Evolutionary conservation across 306 rosid genomes (phyloP).

Genomic region (Dryas alaskensis): DNA sequence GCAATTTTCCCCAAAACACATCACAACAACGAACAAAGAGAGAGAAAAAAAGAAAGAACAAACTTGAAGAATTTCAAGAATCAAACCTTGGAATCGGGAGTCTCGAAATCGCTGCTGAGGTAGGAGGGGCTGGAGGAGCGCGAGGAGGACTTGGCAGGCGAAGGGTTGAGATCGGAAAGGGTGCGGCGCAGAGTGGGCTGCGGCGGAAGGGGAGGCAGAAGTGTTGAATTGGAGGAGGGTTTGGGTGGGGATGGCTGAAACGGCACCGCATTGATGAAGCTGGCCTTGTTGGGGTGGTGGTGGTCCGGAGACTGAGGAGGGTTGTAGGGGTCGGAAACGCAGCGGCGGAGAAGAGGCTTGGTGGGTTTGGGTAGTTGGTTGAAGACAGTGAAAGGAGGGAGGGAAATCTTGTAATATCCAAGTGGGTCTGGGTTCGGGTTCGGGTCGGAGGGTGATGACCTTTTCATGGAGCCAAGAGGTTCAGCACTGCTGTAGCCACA

Average conservation of each 20-base stretch:
- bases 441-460: constrained; percentile 12
- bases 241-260: background rate
- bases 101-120: constrained; percentile 15
- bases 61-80: background rate
- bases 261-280: background rate
- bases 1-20: constrained; percentile 7
- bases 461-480: constrained; percentile 27
- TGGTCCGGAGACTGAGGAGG: constrained; percentile 12
- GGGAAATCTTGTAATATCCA: constrained; percentile 9
- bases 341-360: constrained; percentile 20
- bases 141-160: constrained; percentile 21
- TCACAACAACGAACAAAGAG: background rate
- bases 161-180: constrained; percentile 26
- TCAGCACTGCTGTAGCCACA: constrained; percentile 11
- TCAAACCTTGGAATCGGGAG: constrained; percentile 36
- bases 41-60: background rate
- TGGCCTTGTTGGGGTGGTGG: constrained; percentile 5
- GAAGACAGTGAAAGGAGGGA: background rate
- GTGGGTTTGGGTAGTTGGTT: background rate
- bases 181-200: constrained; percentile 17
- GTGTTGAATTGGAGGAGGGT: constrained; percentile 4
- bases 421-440: constrained; percentile 25
- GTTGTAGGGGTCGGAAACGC: constrained; percentile 28
- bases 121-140: constrained; percentile 23
- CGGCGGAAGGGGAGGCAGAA: background rate